These are phyloP conservation scores for Annulohypoxylon maeteangense DNA, from an alignment of 495 filamentous ascomycete genomes.

Conservation along the genomic window DNA sequence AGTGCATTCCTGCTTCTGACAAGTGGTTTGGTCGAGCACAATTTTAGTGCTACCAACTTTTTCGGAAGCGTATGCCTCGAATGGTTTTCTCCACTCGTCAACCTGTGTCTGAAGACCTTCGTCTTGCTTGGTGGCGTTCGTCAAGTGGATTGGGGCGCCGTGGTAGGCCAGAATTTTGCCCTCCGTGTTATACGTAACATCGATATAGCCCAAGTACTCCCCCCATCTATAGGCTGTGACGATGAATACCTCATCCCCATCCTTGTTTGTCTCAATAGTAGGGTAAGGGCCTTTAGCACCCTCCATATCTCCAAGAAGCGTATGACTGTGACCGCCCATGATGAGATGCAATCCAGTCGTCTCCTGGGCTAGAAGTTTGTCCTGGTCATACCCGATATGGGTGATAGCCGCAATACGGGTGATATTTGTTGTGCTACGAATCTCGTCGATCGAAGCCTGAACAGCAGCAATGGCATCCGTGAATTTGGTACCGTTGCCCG, in stretches of 20 bases:
- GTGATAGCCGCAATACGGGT: constrained; percentile 66
- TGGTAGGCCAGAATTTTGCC: constrained; percentile 66
- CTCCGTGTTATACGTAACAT: constrained; percentile 62
- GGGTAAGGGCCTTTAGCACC: constrained; percentile 65
- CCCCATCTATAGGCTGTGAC: constrained; percentile 70
- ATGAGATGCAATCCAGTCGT: constrained; percentile 65
- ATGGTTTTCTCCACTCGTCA: constrained; percentile 62
- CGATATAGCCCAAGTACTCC: constrained; percentile 69
- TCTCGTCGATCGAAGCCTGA: constrained; percentile 63
- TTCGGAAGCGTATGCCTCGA: constrained; percentile 60
- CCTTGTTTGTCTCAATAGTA: constrained; percentile 64
- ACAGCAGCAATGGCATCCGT: constrained; percentile 59
- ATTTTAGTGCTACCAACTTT: constrained; percentile 59
- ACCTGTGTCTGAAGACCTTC: constrained; percentile 61
- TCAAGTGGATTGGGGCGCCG: constrained; percentile 66
- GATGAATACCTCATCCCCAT: constrained; percentile 70
- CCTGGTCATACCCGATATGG: constrained; percentile 68
- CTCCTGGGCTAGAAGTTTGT: constrained; percentile 62
- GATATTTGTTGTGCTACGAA: constrained; percentile 61
- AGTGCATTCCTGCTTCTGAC: constrained; percentile 61
- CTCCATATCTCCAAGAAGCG: constrained; percentile 62
- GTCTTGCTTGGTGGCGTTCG: constrained; percentile 64
- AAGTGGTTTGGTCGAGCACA: constrained; percentile 62
- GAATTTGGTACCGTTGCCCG: constrained; percentile 63
- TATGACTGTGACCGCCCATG: constrained; percentile 69